Base-by-base conservation (phyloP, 768 basidiomycete genomes). In the Coprinopsis cinerea region DNA sequence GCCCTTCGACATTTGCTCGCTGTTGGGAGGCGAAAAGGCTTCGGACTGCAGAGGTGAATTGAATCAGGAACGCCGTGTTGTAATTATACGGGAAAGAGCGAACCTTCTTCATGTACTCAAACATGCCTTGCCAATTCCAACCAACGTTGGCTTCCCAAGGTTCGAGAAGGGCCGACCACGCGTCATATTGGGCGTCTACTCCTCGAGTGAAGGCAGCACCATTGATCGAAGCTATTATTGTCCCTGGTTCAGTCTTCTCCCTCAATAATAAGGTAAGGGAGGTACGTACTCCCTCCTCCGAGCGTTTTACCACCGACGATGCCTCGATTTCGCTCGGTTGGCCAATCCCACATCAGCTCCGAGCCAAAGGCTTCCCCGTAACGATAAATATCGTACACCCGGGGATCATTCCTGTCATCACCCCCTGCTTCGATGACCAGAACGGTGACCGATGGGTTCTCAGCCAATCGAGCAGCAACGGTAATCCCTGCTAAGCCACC, bases 381-480 rank as follows among this genome's bases (percentile, higher is more conserved):
- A 25, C 63, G 55, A 52, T 76, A 72, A 17, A 77, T 66, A 48
- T 78, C 74, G 48, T 71, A 75, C 1, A 79, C 68, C 11, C 65
- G 59, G 1, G 71, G 62, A 53, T 77, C 70, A 4, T 63, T 61
- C 20, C 75, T 66, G 53, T 76, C 61, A 53, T 78, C 77, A 5
- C 60, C 66, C 1, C 79, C 79, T 2, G 72, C 78, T 59, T 81
- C 79, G 39, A 81, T 66, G 49, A 79, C 59, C 3, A 79, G 66
- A 0, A 81, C 69, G 9, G 69, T 67, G 35, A 70, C 60, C 0
- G 59, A 52, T 3, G 70, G 54, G 47, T 78, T 66, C 56, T 79
- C 76, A 0, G 75, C 61, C 10, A 79, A 65, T 10, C 77, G 64
- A 10, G 67, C 66, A 20, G 79, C 74, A 32, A 81, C 72, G 3